Percentiles rank a stretch among this genome's conserved stretches.
These are phyloP conservation scores for Boechera stricta DNA, from an alignment of 345 rosid species.

Conservation along the genomic window DNA sequence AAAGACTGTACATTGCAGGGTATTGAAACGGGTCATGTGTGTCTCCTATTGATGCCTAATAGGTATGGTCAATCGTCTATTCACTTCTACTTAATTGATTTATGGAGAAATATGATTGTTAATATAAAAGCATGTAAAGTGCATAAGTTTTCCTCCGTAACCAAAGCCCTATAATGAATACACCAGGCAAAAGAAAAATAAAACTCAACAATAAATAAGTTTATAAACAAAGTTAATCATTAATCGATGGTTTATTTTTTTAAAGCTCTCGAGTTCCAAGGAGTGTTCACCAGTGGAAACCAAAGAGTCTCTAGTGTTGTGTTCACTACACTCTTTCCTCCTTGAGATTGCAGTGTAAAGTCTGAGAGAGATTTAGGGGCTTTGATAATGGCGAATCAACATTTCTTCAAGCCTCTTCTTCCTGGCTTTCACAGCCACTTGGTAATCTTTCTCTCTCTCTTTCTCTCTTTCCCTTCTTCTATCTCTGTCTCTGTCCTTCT, in stretches of 20 bases:
- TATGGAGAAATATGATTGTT: not conserved
- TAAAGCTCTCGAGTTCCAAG: not conserved
- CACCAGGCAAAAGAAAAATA: too few relatives aligned
- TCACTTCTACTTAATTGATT: too few relatives aligned
- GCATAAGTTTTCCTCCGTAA: not conserved
- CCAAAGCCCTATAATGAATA: not conserved
- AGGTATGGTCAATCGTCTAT: too few relatives aligned
- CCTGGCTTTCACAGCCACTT: constrained; percentile 32
- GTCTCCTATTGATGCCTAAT: not conserved
- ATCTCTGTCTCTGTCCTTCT: not conserved
- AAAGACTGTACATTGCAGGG: not conserved
- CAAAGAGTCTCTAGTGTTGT: not conserved
- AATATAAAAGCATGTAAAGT: not conserved
- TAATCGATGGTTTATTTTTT: not conserved
- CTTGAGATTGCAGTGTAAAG: not conserved
- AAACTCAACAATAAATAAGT: too few relatives aligned
- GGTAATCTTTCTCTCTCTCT: constrained; percentile 5
- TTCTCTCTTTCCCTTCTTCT: not conserved
- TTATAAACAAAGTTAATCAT: not conserved
- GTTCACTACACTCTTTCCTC: constrained; percentile 5
- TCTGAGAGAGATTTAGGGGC: not conserved
- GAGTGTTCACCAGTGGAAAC: constrained; percentile 24
- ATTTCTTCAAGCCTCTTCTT: constrained; percentile 40
- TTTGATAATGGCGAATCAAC: constrained; percentile 23
- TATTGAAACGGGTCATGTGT: not conserved